Conservation (phyloP, 768 basidiomycete species). For the Clathrus columnatus region DNA sequence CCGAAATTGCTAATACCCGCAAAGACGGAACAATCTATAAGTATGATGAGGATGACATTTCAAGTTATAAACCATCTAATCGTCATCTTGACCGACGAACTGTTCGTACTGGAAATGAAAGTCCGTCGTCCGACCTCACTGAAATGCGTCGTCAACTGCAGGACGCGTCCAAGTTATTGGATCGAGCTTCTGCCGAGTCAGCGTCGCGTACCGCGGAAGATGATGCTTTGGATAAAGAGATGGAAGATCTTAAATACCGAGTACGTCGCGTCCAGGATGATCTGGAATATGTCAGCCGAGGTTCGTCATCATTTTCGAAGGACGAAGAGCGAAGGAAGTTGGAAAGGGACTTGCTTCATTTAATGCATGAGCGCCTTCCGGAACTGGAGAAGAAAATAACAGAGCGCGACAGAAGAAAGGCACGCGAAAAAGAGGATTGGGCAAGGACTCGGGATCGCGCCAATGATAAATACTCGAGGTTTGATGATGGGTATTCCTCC, state of each 20-base stretch:
- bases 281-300: constrained; percentile 75
- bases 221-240: constrained; percentile 83
- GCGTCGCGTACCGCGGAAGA: constrained; percentile 65
- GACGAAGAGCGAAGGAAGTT: constrained; percentile 81
- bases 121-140: constrained; percentile 59
- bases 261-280: constrained; percentile 87
- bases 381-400: constrained; percentile 82
- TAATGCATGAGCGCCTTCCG: constrained; percentile 88
- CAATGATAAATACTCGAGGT: constrained; percentile 55
- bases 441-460: constrained; percentile 70
- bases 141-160: constrained; percentile 80
- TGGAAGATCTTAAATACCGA: constrained; percentile 76
- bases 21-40: constrained; percentile 92
- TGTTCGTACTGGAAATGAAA: constrained; percentile 66
- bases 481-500: constrained; percentile 32
- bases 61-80: constrained; percentile 66
- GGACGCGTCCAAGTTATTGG: constrained; percentile 73
- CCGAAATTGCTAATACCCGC: constrained; percentile 47
- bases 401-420: constrained; percentile 64
- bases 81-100: constrained; percentile 82
- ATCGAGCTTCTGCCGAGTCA: constrained; percentile 58
- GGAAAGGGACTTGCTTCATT: constrained; percentile 75
- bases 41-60: constrained; percentile 56
- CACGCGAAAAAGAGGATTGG: constrained; percentile 73
- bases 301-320: constrained; percentile 59